A percentile compares a stretch with the other conserved stretches of the same genome.
Conservation (phyloP, 1,284 basidiomycete species). For the Naganishia sp. region DNA sequence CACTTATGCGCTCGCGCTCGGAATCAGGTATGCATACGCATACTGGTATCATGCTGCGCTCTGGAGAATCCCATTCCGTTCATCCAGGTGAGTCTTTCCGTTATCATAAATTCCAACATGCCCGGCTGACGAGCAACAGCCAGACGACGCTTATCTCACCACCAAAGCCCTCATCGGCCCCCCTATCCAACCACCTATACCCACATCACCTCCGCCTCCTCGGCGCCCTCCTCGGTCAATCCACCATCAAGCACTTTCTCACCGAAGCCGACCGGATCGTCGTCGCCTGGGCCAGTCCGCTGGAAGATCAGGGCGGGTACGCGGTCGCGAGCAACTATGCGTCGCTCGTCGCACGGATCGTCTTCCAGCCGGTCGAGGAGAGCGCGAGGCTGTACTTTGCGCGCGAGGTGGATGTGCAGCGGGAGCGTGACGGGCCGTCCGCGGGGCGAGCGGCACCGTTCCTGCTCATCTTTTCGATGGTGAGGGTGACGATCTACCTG, state of each 20-base stretch:
- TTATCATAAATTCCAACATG: no score
- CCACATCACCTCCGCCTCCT: slow-evolving; percentile 27
- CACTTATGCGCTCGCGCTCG: slow-evolving; percentile 62
- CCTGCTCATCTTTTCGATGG: slow-evolving; percentile 58
- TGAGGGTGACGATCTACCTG: slow-evolving; percentile 70
- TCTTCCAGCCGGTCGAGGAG: slow-evolving; percentile 93
- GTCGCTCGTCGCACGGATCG: slow-evolving; percentile 81
- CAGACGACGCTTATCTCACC: background rate
- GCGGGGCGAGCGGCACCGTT: slow-evolving; percentile 20
- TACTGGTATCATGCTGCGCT: slow-evolving; percentile 4
- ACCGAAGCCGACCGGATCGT: slow-evolving; percentile 95
- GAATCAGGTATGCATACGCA: slow-evolving; percentile 39
- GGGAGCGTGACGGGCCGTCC: background rate
- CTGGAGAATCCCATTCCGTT: slow-evolving; percentile 7
- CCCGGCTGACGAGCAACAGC: background rate
- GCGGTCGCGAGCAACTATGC: slow-evolving; percentile 93
- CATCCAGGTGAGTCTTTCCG: slow-evolving; percentile 4
- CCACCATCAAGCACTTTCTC: slow-evolving; percentile 86
- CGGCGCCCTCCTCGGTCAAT: slow-evolving; percentile 76
- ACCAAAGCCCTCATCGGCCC: background rate
- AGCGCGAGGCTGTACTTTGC: slow-evolving; percentile 84
- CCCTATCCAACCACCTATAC: slow-evolving; percentile 9
- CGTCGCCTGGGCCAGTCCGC: slow-evolving; percentile 74
- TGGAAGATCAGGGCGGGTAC: slow-evolving; percentile 88
- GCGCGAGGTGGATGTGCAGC: slow-evolving; percentile 58